Evolutionary conservation across 2,329 filamentous ascomycete genomes (phyloP).

Genomic region (Bipolaris cookei): DNA sequence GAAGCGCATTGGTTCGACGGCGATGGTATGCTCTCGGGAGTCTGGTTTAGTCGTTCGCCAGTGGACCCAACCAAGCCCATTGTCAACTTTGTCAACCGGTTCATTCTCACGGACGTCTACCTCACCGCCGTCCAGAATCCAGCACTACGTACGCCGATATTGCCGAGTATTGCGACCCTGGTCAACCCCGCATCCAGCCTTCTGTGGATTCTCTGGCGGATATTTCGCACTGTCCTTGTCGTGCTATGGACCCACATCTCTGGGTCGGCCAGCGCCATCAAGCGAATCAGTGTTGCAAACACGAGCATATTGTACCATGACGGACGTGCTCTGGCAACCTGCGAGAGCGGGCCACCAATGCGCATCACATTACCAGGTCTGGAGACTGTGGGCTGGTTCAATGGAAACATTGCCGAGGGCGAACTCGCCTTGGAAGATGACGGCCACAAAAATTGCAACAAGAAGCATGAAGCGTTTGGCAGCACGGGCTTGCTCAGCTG

Average conservation of each 20-base stretch:
- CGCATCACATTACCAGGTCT: conserved; percentile 67
- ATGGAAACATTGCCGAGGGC: conserved; percentile 63
- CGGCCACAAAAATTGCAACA: conserved; percentile 24
- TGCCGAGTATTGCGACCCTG: conserved; percentile 71
- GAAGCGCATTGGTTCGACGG: conserved; percentile 78
- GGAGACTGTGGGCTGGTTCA: conserved; percentile 74
- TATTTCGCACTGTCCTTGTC: conserved; percentile 64
- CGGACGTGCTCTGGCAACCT: conserved; percentile 70
- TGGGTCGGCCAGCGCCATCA: conserved; percentile 63
- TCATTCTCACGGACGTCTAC: conserved; percentile 70
- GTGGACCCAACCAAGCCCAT: conserved; percentile 51
- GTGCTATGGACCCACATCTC: conserved; percentile 65
- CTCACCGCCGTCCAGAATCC: conserved; percentile 59
- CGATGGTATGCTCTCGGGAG: conserved; percentile 75
- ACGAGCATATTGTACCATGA: conserved; percentile 72
- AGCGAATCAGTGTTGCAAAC: conserved; percentile 73
- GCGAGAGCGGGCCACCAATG: conserved; percentile 74
- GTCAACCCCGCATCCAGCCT: conserved; percentile 65
- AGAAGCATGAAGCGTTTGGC: conserved; percentile 53
- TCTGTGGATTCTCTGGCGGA: conserved; percentile 57
- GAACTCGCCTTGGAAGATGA: conserved; percentile 46
- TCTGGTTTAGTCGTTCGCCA: conserved; percentile 60
- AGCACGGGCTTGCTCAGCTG: conserved; percentile 63
- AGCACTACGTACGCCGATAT: conserved; percentile 61
- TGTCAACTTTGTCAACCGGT: conserved; percentile 73